Evolutionary conservation across 2,329 filamentous ascomycete genomes (phyloP).

Genomic region (Botrytis squamosa): DNA sequence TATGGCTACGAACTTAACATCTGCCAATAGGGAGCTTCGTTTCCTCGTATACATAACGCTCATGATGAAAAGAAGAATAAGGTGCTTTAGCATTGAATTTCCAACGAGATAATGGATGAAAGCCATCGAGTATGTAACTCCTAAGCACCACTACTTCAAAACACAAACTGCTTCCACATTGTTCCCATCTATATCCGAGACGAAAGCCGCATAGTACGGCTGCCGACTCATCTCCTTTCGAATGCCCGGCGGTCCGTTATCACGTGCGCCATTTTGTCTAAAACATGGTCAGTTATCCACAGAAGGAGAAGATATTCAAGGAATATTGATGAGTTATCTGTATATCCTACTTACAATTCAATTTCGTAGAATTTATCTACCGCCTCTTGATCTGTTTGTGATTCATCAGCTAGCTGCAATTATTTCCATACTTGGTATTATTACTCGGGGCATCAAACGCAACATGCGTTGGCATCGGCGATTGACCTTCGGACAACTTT

Average conservation of each 20-base stretch:
- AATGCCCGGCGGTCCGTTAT: neutral
- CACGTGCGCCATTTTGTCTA: neutral
- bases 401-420: neutral
- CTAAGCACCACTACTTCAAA: neutral
- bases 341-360: neutral
- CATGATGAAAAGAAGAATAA: neutral
- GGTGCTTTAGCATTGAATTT: neutral
- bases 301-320: accelerated
- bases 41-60: too few species aligned
- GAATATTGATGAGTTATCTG: accelerated
- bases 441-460: neutral
- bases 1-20: neutral
- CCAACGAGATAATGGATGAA: neutral
- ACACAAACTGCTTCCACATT: neutral
- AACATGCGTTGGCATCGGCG: neutral
- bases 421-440: neutral
- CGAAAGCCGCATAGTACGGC: neutral
- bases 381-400: neutral
- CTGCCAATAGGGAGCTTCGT: neutral
- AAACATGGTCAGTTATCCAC: neutral
- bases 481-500: neutral
- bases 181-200: neutral
- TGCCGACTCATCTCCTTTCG: neutral
- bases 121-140: neutral
- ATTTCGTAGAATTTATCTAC: neutral